phyloP scores from a whole-genome alignment of 176 grass and related monocot genomes.

The Aegilops sharonensis region DNA sequence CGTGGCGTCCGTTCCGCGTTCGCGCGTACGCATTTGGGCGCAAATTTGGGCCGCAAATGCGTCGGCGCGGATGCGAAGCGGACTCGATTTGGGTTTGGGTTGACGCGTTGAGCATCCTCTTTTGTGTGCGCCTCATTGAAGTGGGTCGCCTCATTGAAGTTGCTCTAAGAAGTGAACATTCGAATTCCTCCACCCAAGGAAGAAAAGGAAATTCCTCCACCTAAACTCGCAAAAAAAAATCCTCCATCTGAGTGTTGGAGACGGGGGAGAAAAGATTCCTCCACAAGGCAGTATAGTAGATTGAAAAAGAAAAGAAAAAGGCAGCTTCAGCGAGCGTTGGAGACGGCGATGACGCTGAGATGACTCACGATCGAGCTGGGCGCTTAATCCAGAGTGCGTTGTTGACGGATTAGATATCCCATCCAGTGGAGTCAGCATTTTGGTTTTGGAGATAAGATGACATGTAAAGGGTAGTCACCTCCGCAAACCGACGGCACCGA shows the following conservation, averaged over 20 bases:
- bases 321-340: background rate
- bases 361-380: slow-evolving; percentile 4
- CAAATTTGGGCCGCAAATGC: too few species aligned
- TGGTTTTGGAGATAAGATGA: background rate
- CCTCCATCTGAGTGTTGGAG: background rate
- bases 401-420: background rate
- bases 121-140: too few species aligned
- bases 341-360: background rate
- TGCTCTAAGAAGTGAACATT: background rate
- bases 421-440: background rate
- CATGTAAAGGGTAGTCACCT: background rate
- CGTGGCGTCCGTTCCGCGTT: too few species aligned
- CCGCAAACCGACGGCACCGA: slow-evolving; percentile 25
- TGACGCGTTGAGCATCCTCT: too few species aligned
- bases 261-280: too few species aligned
- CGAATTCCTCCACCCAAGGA: background rate
- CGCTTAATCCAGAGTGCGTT: background rate
- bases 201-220: background rate
- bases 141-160: too few species aligned
- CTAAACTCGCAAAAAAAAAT: background rate
- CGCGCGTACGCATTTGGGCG: too few species aligned
- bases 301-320: background rate
- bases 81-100: too few species aligned
- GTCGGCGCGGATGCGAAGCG: too few species aligned
- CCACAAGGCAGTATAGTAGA: background rate